Percentiles rank a stretch among this genome's conserved stretches.
Conservation (phyloP, 768 basidiomycete species). For the Podaxis sp. region DNA sequence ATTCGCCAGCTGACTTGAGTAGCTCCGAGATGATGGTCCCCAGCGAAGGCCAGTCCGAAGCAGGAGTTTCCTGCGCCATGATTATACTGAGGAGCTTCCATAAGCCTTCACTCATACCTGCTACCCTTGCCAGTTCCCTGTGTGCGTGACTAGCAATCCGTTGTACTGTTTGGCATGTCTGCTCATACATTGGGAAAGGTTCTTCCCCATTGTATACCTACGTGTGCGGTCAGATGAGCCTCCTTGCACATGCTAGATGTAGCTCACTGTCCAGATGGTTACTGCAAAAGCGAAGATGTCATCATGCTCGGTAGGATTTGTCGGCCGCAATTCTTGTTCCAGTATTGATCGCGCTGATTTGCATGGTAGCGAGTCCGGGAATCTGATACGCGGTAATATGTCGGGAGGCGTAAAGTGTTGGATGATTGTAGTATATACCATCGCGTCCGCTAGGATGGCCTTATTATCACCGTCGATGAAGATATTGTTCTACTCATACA, state of each 20-base stretch:
- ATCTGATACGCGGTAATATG: neutral
- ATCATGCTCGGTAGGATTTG: neutral
- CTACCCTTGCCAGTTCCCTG: neutral
- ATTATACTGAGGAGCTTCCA: neutral
- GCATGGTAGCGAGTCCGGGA: neutral
- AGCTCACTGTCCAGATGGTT: neutral
- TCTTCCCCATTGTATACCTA: neutral
- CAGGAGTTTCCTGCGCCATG: neutral
- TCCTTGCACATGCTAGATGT: too few relatives aligned
- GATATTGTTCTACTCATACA: neutral
- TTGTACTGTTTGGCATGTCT: neutral
- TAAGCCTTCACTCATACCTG: neutral
- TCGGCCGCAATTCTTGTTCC: neutral
- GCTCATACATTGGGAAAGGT: neutral
- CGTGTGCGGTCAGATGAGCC: neutral
- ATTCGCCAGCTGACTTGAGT: neutral
- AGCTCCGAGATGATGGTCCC: neutral
- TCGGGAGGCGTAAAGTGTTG: neutral
- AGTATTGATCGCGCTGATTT: neutral
- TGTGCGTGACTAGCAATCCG: neutral
- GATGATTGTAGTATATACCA: neutral
- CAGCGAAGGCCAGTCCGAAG: neutral
- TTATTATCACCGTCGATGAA: neutral
- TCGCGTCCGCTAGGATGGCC: neutral
- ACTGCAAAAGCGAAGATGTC: constrained; percentile 3